Conservation (phyloP, 2,329 filamentous ascomycete genomes). For the Onygena corvina region DNA sequence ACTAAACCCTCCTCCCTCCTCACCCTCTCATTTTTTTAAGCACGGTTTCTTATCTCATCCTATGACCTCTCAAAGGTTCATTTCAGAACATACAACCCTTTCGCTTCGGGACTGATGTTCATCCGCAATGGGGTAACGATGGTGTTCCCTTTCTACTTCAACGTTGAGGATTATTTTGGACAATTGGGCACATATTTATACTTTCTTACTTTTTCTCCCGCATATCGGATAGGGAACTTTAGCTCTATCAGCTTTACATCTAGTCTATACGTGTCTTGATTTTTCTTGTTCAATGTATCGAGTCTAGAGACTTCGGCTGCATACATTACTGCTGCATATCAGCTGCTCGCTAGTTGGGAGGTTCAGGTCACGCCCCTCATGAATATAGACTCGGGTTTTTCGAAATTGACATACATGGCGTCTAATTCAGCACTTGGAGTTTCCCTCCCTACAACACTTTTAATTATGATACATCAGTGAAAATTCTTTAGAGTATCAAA, state of each 20-base stretch:
- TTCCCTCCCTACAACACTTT: too few species aligned
- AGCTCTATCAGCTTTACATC: background rate
- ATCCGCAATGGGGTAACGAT: background rate
- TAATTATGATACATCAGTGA: too few species aligned
- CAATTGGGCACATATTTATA: background rate
- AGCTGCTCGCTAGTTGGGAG: background rate
- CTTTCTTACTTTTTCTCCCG: slow-evolving; percentile 1
- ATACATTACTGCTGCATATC: slow-evolving; percentile 2
- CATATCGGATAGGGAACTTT: background rate
- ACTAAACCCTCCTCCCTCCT: background rate
- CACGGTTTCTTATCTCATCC: background rate
- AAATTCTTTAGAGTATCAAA: too few species aligned
- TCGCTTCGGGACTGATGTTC: background rate
- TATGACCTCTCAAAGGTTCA: background rate
- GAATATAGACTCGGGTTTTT: background rate
- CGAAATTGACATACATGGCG: background rate
- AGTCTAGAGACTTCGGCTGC: slow-evolving; percentile 4
- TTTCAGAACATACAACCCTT: background rate
- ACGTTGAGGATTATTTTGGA: background rate
- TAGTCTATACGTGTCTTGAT: background rate
- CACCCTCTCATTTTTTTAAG: background rate
- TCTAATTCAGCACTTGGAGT: background rate
- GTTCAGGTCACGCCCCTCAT: background rate
- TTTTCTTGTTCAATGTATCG: slow-evolving; percentile 2
- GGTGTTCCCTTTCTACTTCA: background rate